phyloP scores from a whole-genome alignment of 2,329 filamentous ascomycete genomes.

The Trichoderma sp. region DNA sequence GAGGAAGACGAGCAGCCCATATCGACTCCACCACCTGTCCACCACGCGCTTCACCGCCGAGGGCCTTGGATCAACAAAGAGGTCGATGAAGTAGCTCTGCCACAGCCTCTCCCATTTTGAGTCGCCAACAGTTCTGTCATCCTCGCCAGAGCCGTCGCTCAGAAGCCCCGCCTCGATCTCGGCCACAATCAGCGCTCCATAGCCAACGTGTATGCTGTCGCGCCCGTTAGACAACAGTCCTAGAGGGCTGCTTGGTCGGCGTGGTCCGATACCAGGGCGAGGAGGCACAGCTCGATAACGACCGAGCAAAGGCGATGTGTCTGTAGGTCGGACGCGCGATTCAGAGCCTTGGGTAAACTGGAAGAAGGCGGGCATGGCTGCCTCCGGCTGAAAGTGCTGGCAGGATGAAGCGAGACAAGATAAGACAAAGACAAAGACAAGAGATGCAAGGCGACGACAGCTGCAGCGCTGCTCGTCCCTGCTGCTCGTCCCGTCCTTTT shows the following conservation, averaged over 20 bases:
- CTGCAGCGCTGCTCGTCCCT: constrained; percentile 1
- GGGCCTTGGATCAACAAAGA: constrained; percentile 64
- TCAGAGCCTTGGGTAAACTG: constrained; percentile 67
- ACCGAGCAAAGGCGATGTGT: constrained; percentile 62
- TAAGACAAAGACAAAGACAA: neutral
- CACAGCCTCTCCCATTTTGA: constrained; percentile 38
- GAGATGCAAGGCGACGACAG: constrained; percentile 5
- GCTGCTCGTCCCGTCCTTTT: neutral
- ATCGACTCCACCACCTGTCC: constrained; percentile 64
- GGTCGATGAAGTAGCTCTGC: constrained; percentile 47
- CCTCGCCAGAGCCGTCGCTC: constrained; percentile 24
- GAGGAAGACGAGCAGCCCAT: constrained; percentile 60
- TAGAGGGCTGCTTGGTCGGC: constrained; percentile 39
- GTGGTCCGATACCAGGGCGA: constrained; percentile 34
- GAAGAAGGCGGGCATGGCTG: constrained; percentile 64
- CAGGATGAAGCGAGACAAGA: neutral
- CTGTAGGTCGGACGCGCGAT: constrained; percentile 53
- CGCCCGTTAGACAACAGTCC: constrained; percentile 45
- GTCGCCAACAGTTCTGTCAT: constrained; percentile 37
- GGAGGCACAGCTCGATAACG: constrained; percentile 65
- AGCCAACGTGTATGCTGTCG: constrained; percentile 58
- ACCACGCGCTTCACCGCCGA: constrained; percentile 59
- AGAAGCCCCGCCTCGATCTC: constrained; percentile 40
- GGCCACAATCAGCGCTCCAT: constrained; percentile 54
- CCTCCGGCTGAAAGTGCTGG: neutral